These are phyloP conservation scores for Trichothecium roseum DNA, from an alignment of 2,329 filamentous ascomycete genomes.

Conservation along the genomic window DNA sequence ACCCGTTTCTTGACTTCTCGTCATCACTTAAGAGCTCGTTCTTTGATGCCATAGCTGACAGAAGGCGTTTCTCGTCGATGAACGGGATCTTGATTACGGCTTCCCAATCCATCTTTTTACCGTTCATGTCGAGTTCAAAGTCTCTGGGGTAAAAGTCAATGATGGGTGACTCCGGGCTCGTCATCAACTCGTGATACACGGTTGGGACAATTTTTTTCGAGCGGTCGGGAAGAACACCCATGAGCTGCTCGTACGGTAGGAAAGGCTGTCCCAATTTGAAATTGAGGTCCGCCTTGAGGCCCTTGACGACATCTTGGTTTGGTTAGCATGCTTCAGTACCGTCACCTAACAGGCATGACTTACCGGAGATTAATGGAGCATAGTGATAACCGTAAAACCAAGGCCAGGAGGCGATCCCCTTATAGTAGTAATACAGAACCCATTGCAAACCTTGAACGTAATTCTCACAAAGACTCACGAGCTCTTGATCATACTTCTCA, in stretches of 20 bases:
- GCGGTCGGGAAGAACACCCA: constrained; percentile 94
- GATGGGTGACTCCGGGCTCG: constrained; percentile 78
- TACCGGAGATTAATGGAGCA: constrained; percentile 86
- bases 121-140: constrained; percentile 98
- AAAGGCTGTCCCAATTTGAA: constrained; percentile 95
- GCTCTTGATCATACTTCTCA: constrained; percentile 63
- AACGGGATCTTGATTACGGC: constrained; percentile 98
- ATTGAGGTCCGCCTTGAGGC: constrained; percentile 75
- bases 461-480: constrained; percentile 80
- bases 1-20: constrained; percentile 76
- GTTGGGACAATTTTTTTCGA: constrained; percentile 91
- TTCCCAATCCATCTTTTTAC: constrained; percentile 99
- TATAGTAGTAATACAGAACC: constrained; percentile 98
- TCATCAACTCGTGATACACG: constrained; percentile 90
- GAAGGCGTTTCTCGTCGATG: constrained; percentile 81
- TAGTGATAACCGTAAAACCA: constrained; percentile 99
- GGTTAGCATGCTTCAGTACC: constrained; percentile 32
- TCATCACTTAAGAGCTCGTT: constrained; percentile 68
- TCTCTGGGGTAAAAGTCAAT: constrained; percentile 97
- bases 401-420: constrained; percentile 93
- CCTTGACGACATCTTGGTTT: constrained; percentile 70
- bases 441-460: constrained; percentile 97
- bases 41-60: constrained; percentile 77
- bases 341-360: constrained; percentile 8
- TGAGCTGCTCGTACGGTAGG: constrained; percentile 88